Percentiles rank a stretch among this genome's conserved stretches.
phyloP scores from a whole-genome alignment of 108 stramenopile genomes.

The Skeletonema grethae region DNA sequence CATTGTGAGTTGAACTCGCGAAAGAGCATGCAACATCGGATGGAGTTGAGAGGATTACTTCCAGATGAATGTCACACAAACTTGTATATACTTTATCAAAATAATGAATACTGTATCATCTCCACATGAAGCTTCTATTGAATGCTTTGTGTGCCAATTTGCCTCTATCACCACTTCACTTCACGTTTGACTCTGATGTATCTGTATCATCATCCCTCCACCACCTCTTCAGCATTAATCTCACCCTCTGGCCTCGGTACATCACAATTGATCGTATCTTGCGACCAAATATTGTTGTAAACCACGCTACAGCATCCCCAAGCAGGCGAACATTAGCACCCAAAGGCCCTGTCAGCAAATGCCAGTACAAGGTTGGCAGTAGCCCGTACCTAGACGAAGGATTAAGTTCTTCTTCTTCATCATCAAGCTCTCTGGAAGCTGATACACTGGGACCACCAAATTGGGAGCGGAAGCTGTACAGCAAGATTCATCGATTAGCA shows the following conservation, averaged over 20 bases:
- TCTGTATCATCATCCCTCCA: not conserved
- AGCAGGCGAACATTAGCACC: slow-evolving; percentile 20
- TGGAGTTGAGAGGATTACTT: too few relatives aligned
- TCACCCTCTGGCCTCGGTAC: not conserved
- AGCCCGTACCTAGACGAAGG: slow-evolving; percentile 2
- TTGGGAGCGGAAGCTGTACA: not conserved
- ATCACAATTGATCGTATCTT: not conserved
- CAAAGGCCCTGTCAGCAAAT: slow-evolving; percentile 26
- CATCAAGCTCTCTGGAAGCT: not conserved
- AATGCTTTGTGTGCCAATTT: too few relatives aligned
- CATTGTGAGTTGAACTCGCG: too few relatives aligned
- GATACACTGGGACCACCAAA: not conserved
- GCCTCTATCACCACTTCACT: not conserved
- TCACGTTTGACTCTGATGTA: not conserved
- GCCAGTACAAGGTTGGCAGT: slow-evolving; percentile 37
- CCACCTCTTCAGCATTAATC: not conserved
- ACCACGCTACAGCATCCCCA: slow-evolving; percentile 31
- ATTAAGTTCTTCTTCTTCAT: not conserved
- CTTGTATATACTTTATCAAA: too few relatives aligned
- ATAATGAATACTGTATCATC: too few relatives aligned
- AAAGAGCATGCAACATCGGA: too few relatives aligned
- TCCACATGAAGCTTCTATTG: too few relatives aligned
- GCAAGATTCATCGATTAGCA: not conserved
- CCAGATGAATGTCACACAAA: too few relatives aligned
- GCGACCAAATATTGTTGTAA: slow-evolving; percentile 10